Evolutionary conservation across 768 basidiomycete genomes (phyloP).

Genomic region (Mycena belliarum): DNA sequence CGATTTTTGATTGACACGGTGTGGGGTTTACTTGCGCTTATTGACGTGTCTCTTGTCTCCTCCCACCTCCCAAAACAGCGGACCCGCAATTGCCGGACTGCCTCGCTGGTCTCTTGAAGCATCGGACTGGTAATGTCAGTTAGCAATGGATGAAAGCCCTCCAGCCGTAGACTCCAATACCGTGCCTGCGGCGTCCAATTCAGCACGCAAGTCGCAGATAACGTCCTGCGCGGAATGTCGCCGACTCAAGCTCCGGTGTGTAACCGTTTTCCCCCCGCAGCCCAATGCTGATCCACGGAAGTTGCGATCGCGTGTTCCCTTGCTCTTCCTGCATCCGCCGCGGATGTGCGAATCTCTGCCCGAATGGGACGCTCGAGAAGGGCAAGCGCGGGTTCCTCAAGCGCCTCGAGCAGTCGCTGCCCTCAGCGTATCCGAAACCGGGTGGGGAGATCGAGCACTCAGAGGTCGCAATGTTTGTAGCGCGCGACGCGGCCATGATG

Average conservation of each 20-base stretch:
- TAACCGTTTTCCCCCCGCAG: neutral
- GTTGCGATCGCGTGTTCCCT: conserved; percentile 41
- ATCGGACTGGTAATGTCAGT: neutral
- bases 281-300: neutral
- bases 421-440: conserved; percentile 12
- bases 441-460: conserved; percentile 11
- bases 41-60: neutral
- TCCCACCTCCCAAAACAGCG: neutral
- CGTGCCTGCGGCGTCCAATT: neutral
- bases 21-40: neutral
- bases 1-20: neutral
- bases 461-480: conserved; percentile 28
- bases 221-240: conserved; percentile 26
- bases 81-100: neutral
- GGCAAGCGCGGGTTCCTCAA: conserved; percentile 28
- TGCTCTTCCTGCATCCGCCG: conserved; percentile 43
- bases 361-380: conserved; percentile 29
- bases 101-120: neutral
- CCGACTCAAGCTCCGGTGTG: conserved; percentile 38
- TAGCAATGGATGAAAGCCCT: conserved; percentile 7
- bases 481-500: conserved; percentile 26
- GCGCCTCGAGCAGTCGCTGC: conserved; percentile 27
- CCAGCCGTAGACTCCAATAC: neutral
- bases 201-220: conserved; percentile 22
- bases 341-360: conserved; percentile 43